Evolutionary conservation across 768 basidiomycete genomes (phyloP), one percentile per base, ranked within the genome.

Genomic region (Scleroderma citrinum): DNA sequence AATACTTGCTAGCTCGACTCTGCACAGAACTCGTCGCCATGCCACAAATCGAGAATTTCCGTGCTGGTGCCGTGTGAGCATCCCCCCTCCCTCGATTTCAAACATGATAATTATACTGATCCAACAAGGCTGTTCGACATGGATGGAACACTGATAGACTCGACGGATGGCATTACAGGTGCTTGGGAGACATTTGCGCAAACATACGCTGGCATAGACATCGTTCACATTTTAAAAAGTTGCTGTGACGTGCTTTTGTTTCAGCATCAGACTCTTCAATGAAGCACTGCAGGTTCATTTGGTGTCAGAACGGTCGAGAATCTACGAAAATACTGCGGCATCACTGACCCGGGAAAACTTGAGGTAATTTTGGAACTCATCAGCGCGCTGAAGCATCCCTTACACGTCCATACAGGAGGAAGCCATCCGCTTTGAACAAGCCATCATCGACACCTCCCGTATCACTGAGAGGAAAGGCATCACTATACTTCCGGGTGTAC

Each of bases 221-320:
- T 8, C 26, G 26, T 5, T 8, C 26, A 29, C 26, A 29, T 29
- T 29, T 8, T 8, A 29, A 29, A 29, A 29, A 29, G 26, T 29
- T 88, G 35, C 80, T 76, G 60, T 80, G 85, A 85, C 61, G 37
- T 20, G 14, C 24, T 19, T 26, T n/a, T n/a, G n/a, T n/a, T n/a
- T n/a, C n/a, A 24, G 21, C 4, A 3, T 16, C 10, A 24, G 42
- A 37, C 36, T 42, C 41, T n/a, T n/a, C 19, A 48, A 31, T 20
- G 10, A 3, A 30, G 49, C 34, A 42, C 24, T 29, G 19, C 62
- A 87, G 85, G 78, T 46, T 74, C 87, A 17, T 92, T 94, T 64
- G 92, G 92, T 26, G 79, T 92, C 38, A 80, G 92, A 49, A 91
- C 89, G 0, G 75, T 82, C 7, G 92, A 94, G 58, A 92, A 90